These are phyloP conservation scores for Penicillium antarcticum DNA, from an alignment of 495 filamentous ascomycete species.

Conservation along the genomic window DNA sequence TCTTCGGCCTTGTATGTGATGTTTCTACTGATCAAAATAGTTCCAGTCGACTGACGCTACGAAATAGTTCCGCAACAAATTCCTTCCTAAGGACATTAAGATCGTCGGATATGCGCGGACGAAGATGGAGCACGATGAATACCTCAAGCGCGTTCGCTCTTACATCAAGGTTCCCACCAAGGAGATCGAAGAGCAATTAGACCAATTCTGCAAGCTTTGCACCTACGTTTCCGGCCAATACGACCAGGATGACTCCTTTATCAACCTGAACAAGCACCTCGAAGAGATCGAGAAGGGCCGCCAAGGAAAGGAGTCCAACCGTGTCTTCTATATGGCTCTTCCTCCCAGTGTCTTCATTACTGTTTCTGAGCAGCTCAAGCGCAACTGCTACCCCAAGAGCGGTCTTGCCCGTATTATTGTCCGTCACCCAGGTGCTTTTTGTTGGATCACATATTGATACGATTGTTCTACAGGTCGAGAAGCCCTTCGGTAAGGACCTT, in stretches of 20 bases:
- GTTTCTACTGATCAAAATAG: background rate
- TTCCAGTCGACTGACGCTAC: constrained; percentile 20
- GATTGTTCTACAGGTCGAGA: constrained; percentile 71
- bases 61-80: constrained; percentile 89
- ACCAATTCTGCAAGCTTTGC: constrained; percentile 83
- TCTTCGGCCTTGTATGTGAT: constrained; percentile 90
- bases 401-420: constrained; percentile 95
- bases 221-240: constrained; percentile 96
- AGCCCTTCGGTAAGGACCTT: constrained; percentile 98
- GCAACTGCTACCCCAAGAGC: constrained; percentile 86
- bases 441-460: background rate
- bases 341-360: constrained; percentile 97
- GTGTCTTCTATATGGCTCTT: constrained; percentile 98
- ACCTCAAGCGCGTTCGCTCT: constrained; percentile 86
- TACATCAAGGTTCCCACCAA: constrained; percentile 99
- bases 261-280: constrained; percentile 82
- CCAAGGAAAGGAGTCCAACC: constrained; percentile 67
- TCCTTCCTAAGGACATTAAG: constrained; percentile 94
- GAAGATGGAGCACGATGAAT: constrained; percentile 98
- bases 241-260: constrained; percentile 93
- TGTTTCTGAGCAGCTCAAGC: constrained; percentile 94
- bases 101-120: constrained; percentile 99
- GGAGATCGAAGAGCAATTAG: constrained; percentile 91
- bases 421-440: constrained; percentile 14
- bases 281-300: constrained; percentile 80